Percentiles rank a stretch among this genome's conserved stretches.
phyloP scores from a whole-genome alignment of 176 grass and related monocot genomes.

The Carex parvula region DNA sequence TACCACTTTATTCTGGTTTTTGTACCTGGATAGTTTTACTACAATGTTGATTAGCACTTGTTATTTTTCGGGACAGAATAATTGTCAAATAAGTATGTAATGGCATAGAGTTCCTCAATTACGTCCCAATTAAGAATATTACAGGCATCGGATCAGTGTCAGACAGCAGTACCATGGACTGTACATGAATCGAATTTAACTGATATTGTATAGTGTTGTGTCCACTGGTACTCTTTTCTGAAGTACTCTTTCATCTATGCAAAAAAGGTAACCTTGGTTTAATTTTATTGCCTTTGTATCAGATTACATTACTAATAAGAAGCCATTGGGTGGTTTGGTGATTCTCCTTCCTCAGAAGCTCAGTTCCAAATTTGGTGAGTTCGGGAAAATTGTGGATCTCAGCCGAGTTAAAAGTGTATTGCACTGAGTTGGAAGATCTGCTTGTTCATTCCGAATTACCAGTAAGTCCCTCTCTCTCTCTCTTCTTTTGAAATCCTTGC shows the following conservation, averaged over 20 bases:
- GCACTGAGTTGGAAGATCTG: constrained; percentile 62
- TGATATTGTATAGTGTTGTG: not conserved
- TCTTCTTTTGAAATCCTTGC: too few relatives aligned
- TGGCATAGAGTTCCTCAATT: not conserved
- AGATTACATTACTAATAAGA: constrained; percentile 79
- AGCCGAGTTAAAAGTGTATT: constrained; percentile 43
- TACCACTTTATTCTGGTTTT: not conserved
- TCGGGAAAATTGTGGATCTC: constrained; percentile 26
- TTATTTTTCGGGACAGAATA: not conserved
- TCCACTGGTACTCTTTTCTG: not conserved
- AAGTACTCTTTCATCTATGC: not conserved
- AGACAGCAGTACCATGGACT: not conserved
- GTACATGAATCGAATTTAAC: not conserved
- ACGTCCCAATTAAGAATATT: not conserved
- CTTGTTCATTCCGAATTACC: constrained; percentile 68
- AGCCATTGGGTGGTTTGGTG: constrained; percentile 72
- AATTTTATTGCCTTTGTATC: constrained; percentile 12
- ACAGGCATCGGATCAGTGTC: not conserved
- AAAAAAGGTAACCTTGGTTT: not conserved
- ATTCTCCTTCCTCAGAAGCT: constrained; percentile 75
- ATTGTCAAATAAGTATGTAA: not conserved
- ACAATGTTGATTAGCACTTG: not conserved
- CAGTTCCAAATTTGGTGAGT: constrained; percentile 25
- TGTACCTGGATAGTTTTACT: not conserved
- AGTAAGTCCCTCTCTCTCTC: constrained; percentile 33